phyloP scores from a whole-genome alignment of 192 early-diverging fungal species.

The Coemansia sp. region DNA sequence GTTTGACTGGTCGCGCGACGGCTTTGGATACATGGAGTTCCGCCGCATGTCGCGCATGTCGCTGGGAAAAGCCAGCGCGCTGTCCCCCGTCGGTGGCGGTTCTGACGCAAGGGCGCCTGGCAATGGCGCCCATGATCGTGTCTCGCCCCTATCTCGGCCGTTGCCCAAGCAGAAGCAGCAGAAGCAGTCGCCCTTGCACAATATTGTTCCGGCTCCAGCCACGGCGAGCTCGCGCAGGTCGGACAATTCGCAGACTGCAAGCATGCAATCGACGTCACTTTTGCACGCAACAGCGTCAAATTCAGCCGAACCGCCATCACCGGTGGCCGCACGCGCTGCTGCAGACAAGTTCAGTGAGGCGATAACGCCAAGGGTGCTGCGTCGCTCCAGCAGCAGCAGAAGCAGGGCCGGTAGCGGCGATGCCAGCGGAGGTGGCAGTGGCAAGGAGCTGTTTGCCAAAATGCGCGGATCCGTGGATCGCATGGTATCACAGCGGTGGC shows the following conservation, averaged over 20 bases:
- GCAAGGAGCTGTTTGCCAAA: not conserved
- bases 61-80: conserved; percentile 10
- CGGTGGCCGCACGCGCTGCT: conserved; percentile 19
- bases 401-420: not conserved
- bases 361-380: not conserved
- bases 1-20: conserved; percentile 49
- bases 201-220: not conserved
- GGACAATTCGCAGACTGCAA: not conserved
- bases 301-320: conserved; percentile 2
- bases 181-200: not conserved
- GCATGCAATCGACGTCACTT: not conserved
- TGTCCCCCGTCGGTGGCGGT: conserved; percentile 19
- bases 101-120: not conserved
- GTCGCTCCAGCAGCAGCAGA: conserved; percentile 5
- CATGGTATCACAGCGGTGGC: not conserved
- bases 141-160: not conserved
- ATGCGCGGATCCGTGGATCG: not conserved
- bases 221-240: not conserved
- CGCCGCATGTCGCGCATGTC: conserved; percentile 32
- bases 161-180: not conserved
- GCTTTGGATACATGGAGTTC: conserved; percentile 56
- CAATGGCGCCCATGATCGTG: not conserved
- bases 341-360: conserved; percentile 25
- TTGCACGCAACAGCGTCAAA: not conserved
- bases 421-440: not conserved